Base-by-base conservation (phyloP, 2,329 filamentous ascomycete species). In the Trichoderma citrinoviride region DNA sequence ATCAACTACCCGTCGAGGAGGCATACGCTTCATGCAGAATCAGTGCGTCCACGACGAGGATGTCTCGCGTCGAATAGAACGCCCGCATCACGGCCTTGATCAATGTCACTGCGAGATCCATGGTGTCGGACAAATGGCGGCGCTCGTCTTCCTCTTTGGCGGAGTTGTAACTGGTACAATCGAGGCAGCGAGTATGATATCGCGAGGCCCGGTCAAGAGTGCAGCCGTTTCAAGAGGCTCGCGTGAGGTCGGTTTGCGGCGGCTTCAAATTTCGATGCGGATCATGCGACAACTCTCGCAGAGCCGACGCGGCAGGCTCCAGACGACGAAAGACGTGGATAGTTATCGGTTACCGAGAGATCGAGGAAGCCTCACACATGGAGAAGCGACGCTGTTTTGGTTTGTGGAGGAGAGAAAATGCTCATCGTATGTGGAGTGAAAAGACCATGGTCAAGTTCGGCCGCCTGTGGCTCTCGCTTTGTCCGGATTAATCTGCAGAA, bases 61-160 rank as follows among this genome's bases (percentile, higher is more conserved):
- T 89, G 73, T 95, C 90, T 72, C 92, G 90, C 41, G 90, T 92
- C 69, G 91, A 85, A 78, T 95, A 96, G 80, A 97, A 96, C 64
- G 91, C 89, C 75, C 93, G 90, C 73, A 88, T 90, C 44, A 93
- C 91, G 61, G 89, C 95, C 77, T 93, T 91, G 73, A 98, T 87
- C 69, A 98, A 87, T 46, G 89, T 89, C 76, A 93, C 81, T n/a
- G 83, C 82, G 66, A 85, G 76, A 75, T 85, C 83, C 81, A 85
- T 83, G 60, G 53, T 68, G 70, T 27, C 57, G n/a, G 19, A 33
- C 14, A 7, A 10, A 12, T 44, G 7, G 21, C 44, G 19, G 12
- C 3, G 37, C 10, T 44, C 56, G 64, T 33, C 10, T 5, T 37
- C 14, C 41, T 61, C 19, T 41, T 33, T 23, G 43, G n/a, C 14